phyloP scores from a whole-genome alignment of 257 asterid species.

The Lantana camara region DNA sequence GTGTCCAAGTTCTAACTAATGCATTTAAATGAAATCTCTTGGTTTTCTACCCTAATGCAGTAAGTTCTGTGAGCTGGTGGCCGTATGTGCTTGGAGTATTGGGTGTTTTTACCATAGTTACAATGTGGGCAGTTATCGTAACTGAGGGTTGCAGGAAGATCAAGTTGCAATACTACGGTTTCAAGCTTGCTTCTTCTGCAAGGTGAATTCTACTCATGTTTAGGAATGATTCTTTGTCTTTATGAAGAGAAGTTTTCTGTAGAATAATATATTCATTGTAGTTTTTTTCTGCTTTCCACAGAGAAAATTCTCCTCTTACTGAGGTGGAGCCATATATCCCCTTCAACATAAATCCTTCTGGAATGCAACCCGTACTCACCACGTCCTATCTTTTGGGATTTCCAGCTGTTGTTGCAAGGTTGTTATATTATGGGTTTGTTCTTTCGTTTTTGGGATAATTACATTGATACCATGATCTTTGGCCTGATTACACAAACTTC shows the following conservation, averaged over 20 bases:
- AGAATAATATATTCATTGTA: conserved; percentile 11
- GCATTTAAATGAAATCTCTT: neutral
- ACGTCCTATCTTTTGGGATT: conserved; percentile 96
- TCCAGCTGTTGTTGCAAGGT: conserved; percentile 93
- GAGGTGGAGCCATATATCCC: conserved; percentile 99
- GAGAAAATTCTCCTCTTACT: conserved; percentile 80
- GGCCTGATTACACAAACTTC: no score
- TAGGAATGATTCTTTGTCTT: neutral
- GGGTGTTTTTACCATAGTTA: conserved; percentile 78
- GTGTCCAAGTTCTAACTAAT: conserved; percentile 11
- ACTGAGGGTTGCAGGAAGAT: conserved; percentile 98
- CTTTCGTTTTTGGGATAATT: neutral
- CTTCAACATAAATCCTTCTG: conserved; percentile 98
- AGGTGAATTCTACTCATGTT: conserved; percentile 64
- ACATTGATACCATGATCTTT: no score
- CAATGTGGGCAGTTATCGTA: conserved; percentile 95
- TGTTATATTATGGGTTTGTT: neutral
- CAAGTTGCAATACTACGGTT: conserved; percentile 95
- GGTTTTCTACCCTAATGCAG: conserved; percentile 52
- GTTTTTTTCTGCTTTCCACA: conserved; percentile 43
- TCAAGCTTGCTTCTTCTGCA: conserved; percentile 91
- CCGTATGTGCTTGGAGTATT: conserved; percentile 73
- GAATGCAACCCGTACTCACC: conserved; percentile 97
- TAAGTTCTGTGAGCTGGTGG: conserved; percentile 82
- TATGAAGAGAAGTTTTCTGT: neutral